A percentile compares a stretch with the other conserved stretches of the same genome.
phyloP scores from a whole-genome alignment of 2,329 filamentous ascomycete genomes.

The Microsporum canis region DNA sequence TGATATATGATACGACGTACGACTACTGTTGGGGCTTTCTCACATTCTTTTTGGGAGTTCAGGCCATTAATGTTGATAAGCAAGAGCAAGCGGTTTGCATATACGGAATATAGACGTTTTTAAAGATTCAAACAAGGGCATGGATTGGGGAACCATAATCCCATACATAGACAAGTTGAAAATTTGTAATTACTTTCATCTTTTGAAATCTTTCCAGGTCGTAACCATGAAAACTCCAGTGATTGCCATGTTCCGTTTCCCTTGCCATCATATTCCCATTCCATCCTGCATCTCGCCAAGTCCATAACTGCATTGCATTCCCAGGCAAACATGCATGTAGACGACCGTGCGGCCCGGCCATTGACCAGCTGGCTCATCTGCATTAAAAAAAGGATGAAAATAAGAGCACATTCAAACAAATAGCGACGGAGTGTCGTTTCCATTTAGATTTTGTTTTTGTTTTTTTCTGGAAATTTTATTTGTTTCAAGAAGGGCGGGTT shows the following conservation, averaged over 20 bases:
- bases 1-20: background rate
- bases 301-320: background rate
- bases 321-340: background rate
- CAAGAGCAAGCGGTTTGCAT: background rate
- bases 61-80: background rate
- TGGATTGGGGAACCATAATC: background rate
- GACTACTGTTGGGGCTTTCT: background rate
- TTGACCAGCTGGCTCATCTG: background rate
- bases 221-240: background rate
- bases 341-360: background rate
- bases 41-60: background rate
- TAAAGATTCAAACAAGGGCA: background rate
- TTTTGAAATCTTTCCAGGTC: background rate
- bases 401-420: background rate
- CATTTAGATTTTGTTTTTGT: background rate
- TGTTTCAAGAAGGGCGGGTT: background rate
- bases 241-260: background rate
- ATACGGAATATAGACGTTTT: background rate
- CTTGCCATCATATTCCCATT: background rate
- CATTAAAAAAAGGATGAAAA: background rate
- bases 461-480: background rate
- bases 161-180: background rate
- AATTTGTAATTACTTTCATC: background rate
- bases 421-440: background rate
- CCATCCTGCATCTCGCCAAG: background rate